phyloP scores from a whole-genome alignment of 768 basidiomycete species.

The Leccinum olivaceopallidum region DNA sequence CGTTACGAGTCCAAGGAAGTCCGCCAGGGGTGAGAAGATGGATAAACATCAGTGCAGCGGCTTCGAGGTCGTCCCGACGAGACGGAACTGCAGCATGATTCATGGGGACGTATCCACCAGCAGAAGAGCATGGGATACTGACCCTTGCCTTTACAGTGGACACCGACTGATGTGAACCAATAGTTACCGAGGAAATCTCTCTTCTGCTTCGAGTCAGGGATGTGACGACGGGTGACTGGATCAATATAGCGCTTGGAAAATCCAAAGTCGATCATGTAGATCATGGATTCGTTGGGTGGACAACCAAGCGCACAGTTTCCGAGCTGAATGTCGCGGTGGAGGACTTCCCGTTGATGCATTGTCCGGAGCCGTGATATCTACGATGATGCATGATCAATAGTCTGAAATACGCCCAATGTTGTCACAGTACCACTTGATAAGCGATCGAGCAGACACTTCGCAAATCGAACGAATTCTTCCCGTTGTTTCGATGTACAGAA shows the following conservation, averaged over 20 bases:
- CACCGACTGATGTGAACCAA: conserved; percentile 79
- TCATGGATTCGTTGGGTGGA: conserved; percentile 52
- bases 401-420: not conserved
- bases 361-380: conserved; percentile 73
- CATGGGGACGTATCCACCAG: conserved; percentile 20
- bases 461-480: conserved; percentile 62
- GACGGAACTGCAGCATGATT: conserved; percentile 58
- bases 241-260: conserved; percentile 82
- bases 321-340: conserved; percentile 79
- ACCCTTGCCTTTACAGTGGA: conserved; percentile 80
- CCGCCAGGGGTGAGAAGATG: conserved; percentile 77
- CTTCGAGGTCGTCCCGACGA: conserved; percentile 78
- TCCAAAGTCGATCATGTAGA: conserved; percentile 88
- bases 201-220: conserved; percentile 64
- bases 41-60: conserved; percentile 75
- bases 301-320: conserved; percentile 74
- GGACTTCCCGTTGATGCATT: conserved; percentile 72
- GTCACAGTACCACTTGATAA: conserved; percentile 65
- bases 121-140: conserved; percentile 19
- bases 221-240: conserved; percentile 61
- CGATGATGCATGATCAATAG: conserved; percentile 9
- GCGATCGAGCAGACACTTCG: conserved; percentile 74
- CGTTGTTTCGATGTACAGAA: conserved; percentile 53
- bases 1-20: conserved; percentile 76
- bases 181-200: conserved; percentile 84